Conservation (phyloP, 345 rosid species). For the Acer yangbiense region DNA sequence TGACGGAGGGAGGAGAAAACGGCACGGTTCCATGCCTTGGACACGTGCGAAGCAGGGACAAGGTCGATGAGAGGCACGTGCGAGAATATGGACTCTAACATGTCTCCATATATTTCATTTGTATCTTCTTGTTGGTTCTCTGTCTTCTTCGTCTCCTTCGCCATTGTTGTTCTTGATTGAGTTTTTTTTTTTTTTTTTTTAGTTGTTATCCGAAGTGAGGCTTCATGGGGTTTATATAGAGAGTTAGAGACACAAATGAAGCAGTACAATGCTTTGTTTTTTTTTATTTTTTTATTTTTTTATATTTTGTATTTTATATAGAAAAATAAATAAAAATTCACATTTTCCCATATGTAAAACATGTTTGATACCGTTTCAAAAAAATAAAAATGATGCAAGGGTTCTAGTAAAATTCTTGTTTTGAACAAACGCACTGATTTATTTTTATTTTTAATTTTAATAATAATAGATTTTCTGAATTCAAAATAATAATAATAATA, state of each 20-base stretch:
- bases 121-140: neutral
- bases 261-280: too few relatives aligned
- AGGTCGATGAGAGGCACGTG: conserved; percentile 65
- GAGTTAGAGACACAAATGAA: neutral
- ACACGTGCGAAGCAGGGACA: conserved; percentile 56
- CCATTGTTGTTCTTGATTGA: neutral
- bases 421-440: too few relatives aligned
- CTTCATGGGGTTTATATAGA: conserved; percentile 5
- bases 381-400: too few relatives aligned
- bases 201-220: neutral
- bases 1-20: conserved; percentile 67
- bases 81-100: conserved; percentile 50
- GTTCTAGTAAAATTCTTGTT: neutral
- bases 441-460: too few relatives aligned
- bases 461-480: too few relatives aligned
- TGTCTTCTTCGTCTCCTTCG: neutral
- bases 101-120: conserved; percentile 50
- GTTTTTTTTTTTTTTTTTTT: too few relatives aligned
- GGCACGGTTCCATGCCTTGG: conserved; percentile 66
- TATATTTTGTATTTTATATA: too few relatives aligned
- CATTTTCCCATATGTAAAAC: neutral
- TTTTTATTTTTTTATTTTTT: too few relatives aligned
- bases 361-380: too few relatives aligned
- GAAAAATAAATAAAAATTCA: too few relatives aligned
- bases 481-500: too few relatives aligned